phyloP scores from a whole-genome alignment of 2,329 filamentous ascomycete genomes.

The Geoglossum cookeanum region DNA sequence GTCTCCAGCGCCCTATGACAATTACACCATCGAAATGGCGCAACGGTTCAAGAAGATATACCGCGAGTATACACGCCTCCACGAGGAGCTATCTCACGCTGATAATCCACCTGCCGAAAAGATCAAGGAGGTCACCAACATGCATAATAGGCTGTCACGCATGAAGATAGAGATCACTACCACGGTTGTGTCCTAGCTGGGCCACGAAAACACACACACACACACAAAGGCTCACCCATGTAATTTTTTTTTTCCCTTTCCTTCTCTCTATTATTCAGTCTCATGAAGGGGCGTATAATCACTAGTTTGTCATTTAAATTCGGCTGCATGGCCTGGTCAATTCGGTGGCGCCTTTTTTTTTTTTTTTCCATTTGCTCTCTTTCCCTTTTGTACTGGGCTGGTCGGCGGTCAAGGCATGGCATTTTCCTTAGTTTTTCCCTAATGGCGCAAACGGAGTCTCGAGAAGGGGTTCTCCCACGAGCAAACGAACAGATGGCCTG shows the following conservation, averaged over 20 bases:
- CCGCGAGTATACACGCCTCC: slow-evolving; percentile 35
- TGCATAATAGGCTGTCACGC: slow-evolving; percentile 32
- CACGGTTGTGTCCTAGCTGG: neutral
- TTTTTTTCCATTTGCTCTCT: neutral
- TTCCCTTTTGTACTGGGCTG: neutral
- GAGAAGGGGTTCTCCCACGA: neutral
- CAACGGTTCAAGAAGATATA: slow-evolving; percentile 38
- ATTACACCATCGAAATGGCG: slow-evolving; percentile 14
- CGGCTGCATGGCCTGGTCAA: neutral
- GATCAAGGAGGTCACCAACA: slow-evolving; percentile 31
- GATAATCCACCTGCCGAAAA: slow-evolving; percentile 27
- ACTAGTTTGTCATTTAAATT: neutral
- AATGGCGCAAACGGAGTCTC: neutral
- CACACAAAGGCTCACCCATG: neutral
- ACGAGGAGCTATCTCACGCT: slow-evolving; percentile 24
- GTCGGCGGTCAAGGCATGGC: neutral
- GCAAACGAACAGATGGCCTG: no score
- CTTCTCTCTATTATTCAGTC: neutral
- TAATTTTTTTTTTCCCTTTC: neutral
- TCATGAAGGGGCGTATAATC: neutral
- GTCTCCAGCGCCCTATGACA: slow-evolving; percentile 19
- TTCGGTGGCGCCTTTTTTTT: neutral
- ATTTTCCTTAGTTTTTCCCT: neutral
- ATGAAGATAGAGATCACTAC: slow-evolving; percentile 37
- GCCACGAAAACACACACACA: neutral